Percentiles rank a stretch among this genome's conserved stretches.
These are phyloP conservation scores for Cunninghamia lanceolata DNA, from an alignment of 75 land plant genomes.

Conservation along the genomic window DNA sequence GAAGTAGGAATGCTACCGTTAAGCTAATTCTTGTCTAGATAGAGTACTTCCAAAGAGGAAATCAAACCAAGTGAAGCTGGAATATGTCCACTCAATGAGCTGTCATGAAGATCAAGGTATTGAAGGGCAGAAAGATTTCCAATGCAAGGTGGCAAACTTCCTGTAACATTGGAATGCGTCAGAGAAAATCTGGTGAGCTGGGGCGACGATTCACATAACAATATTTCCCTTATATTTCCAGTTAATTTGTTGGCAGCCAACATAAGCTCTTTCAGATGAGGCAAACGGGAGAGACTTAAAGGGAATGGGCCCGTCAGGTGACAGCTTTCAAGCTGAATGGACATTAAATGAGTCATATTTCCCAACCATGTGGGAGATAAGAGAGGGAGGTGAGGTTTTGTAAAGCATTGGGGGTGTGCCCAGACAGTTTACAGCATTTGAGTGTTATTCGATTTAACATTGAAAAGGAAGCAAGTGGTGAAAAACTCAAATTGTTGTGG, in stretches of 20 bases:
- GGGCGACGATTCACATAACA: not conserved
- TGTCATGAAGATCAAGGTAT: not conserved
- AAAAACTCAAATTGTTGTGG: too few relatives aligned
- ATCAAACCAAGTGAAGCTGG: not conserved
- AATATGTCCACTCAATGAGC: not conserved
- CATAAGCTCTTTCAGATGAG: too few relatives aligned
- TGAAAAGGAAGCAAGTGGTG: too few relatives aligned
- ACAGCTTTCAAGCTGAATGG: too few relatives aligned
- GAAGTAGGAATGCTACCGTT: slow-evolving; percentile 1
- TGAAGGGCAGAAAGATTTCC: not conserved
- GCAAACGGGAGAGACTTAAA: too few relatives aligned
- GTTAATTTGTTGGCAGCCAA: too few relatives aligned
- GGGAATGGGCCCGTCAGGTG: too few relatives aligned
- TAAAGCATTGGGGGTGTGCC: not conserved
- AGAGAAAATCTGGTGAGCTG: not conserved
- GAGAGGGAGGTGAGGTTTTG: too few relatives aligned
- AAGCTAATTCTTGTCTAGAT: not conserved
- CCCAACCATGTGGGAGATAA: too few relatives aligned
- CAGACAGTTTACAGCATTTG: not conserved
- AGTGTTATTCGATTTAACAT: too few relatives aligned
- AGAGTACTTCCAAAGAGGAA: not conserved
- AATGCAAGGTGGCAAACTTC: not conserved
- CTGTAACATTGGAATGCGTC: not conserved
- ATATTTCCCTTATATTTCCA: too few relatives aligned
- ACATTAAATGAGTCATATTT: too few relatives aligned